A percentile compares a stretch with the other conserved stretches of the same genome.
These are phyloP conservation scores for Amphicarpaea edgeworthii DNA, from an alignment of 306 rosid genomes.

Conservation along the genomic window DNA sequence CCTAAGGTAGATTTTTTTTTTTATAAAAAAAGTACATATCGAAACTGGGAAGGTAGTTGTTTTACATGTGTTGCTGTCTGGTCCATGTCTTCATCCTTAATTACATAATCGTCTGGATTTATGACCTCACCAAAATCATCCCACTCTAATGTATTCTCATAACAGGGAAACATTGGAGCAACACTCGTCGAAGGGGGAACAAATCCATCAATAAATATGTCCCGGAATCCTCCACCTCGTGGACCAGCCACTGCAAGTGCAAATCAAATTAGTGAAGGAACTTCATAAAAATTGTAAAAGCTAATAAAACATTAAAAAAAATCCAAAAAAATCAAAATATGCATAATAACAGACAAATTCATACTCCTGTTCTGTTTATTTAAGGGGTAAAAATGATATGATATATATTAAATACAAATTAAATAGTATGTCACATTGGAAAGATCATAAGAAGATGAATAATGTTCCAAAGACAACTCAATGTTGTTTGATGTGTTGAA, in stretches of 20 bases:
- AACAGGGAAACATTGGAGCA: conserved; percentile 92
- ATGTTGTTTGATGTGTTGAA: conserved; percentile 22
- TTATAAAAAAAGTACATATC: background rate
- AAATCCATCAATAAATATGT: conserved; percentile 86
- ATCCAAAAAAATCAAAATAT: background rate
- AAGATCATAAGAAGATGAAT: conserved; percentile 28
- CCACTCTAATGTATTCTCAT: conserved; percentile 83
- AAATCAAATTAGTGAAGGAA: conserved; percentile 45
- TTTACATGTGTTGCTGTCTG: conserved; percentile 64
- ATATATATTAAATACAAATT: conserved; percentile 24
- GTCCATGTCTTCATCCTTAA: conserved; percentile 95
- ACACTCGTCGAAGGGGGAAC: conserved; percentile 83
- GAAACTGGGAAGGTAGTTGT: conserved; percentile 30
- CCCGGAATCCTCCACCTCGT: conserved; percentile 64
- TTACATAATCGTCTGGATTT: conserved; percentile 98
- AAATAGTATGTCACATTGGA: conserved; percentile 1
- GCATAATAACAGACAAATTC: conserved; percentile 20
- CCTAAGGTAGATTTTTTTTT: background rate
- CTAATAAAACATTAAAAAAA: conserved; percentile 6
- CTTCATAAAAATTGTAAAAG: conserved; percentile 9
- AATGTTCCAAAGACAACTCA: conserved; percentile 1
- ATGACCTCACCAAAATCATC: conserved; percentile 98
- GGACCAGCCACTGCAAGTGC: conserved; percentile 61
- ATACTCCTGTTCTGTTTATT: conserved; percentile 13
- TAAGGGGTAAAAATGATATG: conserved; percentile 21